Percentiles rank a stretch among this genome's conserved stretches.
Evolutionary conservation across 768 basidiomycete genomes (phyloP).

Genomic region (Mycena rebaudengoi): DNA sequence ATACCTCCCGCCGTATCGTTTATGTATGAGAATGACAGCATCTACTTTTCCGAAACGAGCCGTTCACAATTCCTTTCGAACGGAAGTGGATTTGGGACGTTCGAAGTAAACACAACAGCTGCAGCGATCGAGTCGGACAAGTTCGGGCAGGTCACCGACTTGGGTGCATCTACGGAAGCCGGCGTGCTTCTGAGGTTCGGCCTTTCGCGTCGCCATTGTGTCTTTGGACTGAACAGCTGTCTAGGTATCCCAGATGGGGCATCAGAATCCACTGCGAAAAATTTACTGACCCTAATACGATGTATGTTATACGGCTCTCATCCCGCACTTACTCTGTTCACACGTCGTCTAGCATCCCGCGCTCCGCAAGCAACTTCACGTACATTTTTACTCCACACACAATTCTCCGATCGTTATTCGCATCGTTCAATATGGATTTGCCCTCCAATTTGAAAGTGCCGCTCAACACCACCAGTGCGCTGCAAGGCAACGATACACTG

Average conservation of each 20-base stretch:
- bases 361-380: slow-evolving; percentile 31
- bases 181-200: slow-evolving; percentile 40
- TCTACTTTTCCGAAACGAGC: slow-evolving; percentile 49
- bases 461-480: slow-evolving; percentile 29
- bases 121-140: slow-evolving; percentile 25
- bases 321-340: background rate
- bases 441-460: slow-evolving; percentile 35
- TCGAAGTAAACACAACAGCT: slow-evolving; percentile 34
- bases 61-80: slow-evolving; percentile 41
- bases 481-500: slow-evolving; percentile 33
- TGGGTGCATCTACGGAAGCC: slow-evolving; percentile 30
- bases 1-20: slow-evolving; percentile 45
- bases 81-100: slow-evolving; percentile 49
- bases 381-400: slow-evolving; percentile 48
- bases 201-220: background rate
- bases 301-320: slow-evolving; percentile 34
- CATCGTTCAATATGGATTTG: slow-evolving; percentile 40
- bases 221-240: background rate
- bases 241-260: slow-evolving; percentile 51
- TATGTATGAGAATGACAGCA: slow-evolving; percentile 38
- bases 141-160: background rate
- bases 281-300: slow-evolving; percentile 39
- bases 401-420: slow-evolving; percentile 42
- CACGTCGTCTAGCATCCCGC: slow-evolving; percentile 28
- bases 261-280: slow-evolving; percentile 46